Base-by-base conservation (phyloP, 257 asterid species). In the Nyctanthes arbortristis region DNA sequence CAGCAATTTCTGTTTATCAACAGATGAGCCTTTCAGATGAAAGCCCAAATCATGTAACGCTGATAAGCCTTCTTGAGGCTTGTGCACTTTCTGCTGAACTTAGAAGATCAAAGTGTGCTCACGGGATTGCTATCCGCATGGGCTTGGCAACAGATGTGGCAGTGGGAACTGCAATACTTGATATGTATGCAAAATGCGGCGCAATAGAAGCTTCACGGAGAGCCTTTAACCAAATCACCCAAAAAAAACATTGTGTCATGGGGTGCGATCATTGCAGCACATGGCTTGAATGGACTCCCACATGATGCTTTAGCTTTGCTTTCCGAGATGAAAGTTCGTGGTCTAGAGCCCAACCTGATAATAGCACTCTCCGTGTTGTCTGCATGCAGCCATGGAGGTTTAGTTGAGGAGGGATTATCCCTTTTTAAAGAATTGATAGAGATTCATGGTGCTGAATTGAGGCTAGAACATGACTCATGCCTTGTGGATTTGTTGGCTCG, bases 341-440 rank as follows among this genome's bases (percentile, higher is more conserved):
- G 95, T 36, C 54, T 85, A 65, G 81, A 78, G 83, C 93, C 96
- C 33, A 93, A 93, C 72, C 63, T 81, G 55, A 84, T 91, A 20
- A 93, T 96, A 54, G 71, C 66, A 49, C 89, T 93, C 28, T 83
- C 95, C 0, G 81, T 86, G 57, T 68, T 91, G 67, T 89, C 95
- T 35, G 96, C 96, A 35, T 93, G 97, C 73, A 84, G 95, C 83
- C 99, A 89, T 71, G 97, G 97, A 22, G 99, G 99, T 47, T 77
- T 93, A 79, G 85, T 93, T 28, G 81, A 83, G 31, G 95, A 90
- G 74, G 99, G 97, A 24, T 64, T 91, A 40, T 75, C 81, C 30
- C 33, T 91, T 36, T 86, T 93, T 75, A 76, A 81, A 65, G 84
- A 82, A 25, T 70, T 85, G 73, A 62, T 75, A 34, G 73, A 68